Conservation (phyloP, 2,329 filamentous ascomycete species). For the Lojkania enalia region DNA sequence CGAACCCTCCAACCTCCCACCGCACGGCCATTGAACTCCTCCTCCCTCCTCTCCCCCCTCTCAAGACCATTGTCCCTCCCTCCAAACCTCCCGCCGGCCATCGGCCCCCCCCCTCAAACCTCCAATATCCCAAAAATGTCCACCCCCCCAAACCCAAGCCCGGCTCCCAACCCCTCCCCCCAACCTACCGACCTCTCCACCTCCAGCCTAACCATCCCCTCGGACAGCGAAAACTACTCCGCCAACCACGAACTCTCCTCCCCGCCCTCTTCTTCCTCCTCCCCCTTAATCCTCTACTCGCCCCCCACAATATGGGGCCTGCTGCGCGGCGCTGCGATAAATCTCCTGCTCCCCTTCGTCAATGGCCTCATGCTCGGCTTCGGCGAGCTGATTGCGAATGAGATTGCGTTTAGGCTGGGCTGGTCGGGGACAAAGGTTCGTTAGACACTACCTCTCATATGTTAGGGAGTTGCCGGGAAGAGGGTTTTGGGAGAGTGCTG, state of each 20-base stretch:
- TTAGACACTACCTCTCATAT: no score
- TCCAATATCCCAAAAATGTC: neutral
- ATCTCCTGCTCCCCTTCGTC: conserved; percentile 90
- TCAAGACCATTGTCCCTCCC: neutral
- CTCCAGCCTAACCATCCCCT: conserved; percentile 76
- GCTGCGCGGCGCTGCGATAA: conserved; percentile 87
- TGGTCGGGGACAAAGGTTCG: conserved; percentile 93
- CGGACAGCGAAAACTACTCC: conserved; percentile 83
- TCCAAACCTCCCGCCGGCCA: neutral
- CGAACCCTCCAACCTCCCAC: no score
- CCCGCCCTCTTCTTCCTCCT: conserved; percentile 62
- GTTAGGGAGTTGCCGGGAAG: no score
- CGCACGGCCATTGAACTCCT: no score
- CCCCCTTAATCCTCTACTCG: conserved; percentile 80
- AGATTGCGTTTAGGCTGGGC: conserved; percentile 87
- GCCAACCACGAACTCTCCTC: conserved; percentile 63
- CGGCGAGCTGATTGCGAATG: conserved; percentile 94
- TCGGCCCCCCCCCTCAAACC: neutral
- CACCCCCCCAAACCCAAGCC: conserved; percentile 4
- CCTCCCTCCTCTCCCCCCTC: neutral
- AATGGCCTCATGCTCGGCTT: conserved; percentile 99
- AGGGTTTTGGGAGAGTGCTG: no score
- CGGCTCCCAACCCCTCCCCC: conserved; percentile 5
- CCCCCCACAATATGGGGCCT: conserved; percentile 87
- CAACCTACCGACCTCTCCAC: conserved; percentile 62